These are phyloP conservation scores for Globisporangium parvum DNA, from an alignment of 352 stramenopile species.

Conservation along the genomic window DNA sequence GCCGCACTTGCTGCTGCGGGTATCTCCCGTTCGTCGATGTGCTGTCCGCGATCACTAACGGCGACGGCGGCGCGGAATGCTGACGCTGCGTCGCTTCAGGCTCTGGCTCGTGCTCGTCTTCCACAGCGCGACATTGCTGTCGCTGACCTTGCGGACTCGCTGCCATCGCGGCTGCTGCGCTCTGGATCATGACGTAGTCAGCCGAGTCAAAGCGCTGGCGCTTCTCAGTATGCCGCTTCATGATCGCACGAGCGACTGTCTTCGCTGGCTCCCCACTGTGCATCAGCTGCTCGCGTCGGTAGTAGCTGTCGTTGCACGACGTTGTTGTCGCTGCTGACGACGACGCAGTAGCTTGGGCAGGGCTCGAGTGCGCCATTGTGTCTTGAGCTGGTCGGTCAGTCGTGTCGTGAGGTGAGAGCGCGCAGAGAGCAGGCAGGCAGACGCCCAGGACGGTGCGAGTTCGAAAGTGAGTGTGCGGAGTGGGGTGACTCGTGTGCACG, in stretches of 20 bases:
- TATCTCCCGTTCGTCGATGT: constrained; percentile 1
- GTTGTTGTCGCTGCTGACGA: neutral
- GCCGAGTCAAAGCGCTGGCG: constrained; percentile 75
- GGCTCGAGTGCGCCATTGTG: constrained; percentile 7
- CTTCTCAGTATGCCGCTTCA: constrained; percentile 42
- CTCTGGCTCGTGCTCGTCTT: constrained; percentile 11
- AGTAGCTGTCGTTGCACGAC: neutral
- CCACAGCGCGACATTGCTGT: neutral
- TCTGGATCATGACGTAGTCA: constrained; percentile 51
- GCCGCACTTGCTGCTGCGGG: constrained; percentile 33
- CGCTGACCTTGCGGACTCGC: neutral
- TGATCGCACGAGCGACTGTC: constrained; percentile 34
- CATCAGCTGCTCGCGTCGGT: neutral
- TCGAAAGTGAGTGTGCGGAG: constrained; percentile 2
- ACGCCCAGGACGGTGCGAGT: neutral
- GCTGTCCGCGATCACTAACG: neutral
- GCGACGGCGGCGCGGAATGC: neutral
- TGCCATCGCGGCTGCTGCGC: neutral
- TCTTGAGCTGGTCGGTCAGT: too few relatives aligned
- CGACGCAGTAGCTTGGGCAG: constrained; percentile 2
- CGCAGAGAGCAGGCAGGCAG: neutral
- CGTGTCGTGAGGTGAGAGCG: neutral
- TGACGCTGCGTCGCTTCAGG: constrained; percentile 2
- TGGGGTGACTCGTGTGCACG: neutral
- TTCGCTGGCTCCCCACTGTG: constrained; percentile 3